A percentile compares a stretch with the other conserved stretches of the same genome.
Evolutionary conservation across 306 rosid species (phyloP).

Genomic region (Prunus campanulata): DNA sequence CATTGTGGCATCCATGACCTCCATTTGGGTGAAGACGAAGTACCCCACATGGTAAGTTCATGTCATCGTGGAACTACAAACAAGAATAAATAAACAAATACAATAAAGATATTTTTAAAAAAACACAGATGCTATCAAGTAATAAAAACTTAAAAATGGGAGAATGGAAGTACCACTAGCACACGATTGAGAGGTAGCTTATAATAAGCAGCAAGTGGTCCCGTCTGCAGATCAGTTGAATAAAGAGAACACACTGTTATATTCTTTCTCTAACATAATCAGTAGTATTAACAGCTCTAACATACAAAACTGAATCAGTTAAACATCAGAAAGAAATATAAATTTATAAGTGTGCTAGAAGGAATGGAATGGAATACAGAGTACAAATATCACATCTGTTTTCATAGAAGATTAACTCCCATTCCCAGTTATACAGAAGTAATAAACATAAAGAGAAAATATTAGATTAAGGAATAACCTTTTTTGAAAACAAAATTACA

Average conservation of each 20-base stretch:
- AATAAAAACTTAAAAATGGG: not conserved
- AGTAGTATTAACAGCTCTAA: not conserved
- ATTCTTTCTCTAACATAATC: not conserved
- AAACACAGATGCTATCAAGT: not conserved
- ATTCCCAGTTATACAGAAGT: not conserved
- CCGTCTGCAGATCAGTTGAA: slow-evolving; percentile 46
- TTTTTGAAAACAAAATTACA: not conserved
- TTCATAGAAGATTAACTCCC: not conserved
- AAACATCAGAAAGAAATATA: not conserved
- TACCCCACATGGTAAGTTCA: slow-evolving; percentile 90
- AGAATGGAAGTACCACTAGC: slow-evolving; percentile 58
- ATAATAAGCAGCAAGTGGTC: slow-evolving; percentile 93
- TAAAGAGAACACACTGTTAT: slow-evolving; percentile 3
- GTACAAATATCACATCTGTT: not conserved
- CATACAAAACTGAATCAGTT: not conserved
- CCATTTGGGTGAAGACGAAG: slow-evolving; percentile 80
- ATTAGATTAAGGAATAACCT: not conserved
- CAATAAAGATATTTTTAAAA: not conserved
- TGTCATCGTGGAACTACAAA: slow-evolving; percentile 81
- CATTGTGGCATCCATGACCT: slow-evolving; percentile 84
- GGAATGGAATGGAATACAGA: not conserved
- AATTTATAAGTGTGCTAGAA: not conserved
- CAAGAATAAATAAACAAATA: slow-evolving; percentile 11
- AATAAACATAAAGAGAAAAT: not conserved
- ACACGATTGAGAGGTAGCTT: slow-evolving; percentile 94